Base-by-base conservation (phyloP, 257 asterid species). In the Nicotiana otophora region DNA sequence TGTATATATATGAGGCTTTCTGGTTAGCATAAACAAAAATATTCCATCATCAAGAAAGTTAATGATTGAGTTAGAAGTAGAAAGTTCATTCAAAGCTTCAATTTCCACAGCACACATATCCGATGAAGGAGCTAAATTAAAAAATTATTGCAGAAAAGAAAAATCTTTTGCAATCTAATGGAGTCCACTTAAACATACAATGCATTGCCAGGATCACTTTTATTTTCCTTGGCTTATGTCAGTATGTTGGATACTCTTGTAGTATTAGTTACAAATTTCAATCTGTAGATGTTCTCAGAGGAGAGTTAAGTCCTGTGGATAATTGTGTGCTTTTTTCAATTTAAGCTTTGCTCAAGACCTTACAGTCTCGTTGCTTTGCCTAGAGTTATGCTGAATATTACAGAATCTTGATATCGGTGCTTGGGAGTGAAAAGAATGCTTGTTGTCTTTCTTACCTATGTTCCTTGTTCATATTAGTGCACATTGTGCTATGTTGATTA, bases 401-500 rank as follows among this genome's bases (percentile, higher is more conserved):
- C 57, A 53, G 57, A 53, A 53, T 53, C 57, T 53, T 53, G 57
- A 53, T 53, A 11, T 12, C 5, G 57, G 17, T 53, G 57, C 57
- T 51, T 53, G 57, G 57, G 57, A 12, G 57, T 53, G 57, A 53
- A 53, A 53, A 53, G 5, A 53, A 53, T 14, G 57, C 17, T 53
- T 10, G 57, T 12, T 53, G 57, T 53, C 57, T 53, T 53, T 53
- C 57, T 53, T 53, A 53, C 57, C 17, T 53, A 53, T 53, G 57
- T 12, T 53, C 57, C 57, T 53, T 53, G 57, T 53, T 53, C 57
- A 53, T 53, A 53, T 3, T 53, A 53, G 57, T 42, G 60, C 60
- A 72, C 23, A 72, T 46, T 46, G 60, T 72, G 78, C 60, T 72
- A 72, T 16, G 23, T 72, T 11, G 78, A 72, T 72, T 72, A 46